Conservation (phyloP, 371 early-diverging fungal species). For the Catenaria anguillulae region DNA sequence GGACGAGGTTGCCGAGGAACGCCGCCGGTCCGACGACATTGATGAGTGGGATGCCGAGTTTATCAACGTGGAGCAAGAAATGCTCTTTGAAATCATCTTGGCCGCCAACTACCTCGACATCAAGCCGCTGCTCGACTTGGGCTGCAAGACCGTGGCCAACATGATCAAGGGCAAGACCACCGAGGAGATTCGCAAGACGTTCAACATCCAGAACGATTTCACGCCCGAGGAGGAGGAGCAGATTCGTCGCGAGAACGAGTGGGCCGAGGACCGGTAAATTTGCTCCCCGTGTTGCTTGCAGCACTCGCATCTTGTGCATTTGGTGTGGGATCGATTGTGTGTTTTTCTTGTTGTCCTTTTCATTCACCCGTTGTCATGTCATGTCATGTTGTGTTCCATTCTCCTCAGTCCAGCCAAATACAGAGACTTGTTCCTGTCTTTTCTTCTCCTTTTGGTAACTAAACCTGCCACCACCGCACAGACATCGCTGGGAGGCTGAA, state of each 20-base stretch:
- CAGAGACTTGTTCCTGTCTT: too few relatives aligned
- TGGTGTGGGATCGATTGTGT: too few relatives aligned
- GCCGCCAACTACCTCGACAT: constrained; percentile 96
- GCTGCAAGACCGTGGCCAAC: constrained; percentile 96
- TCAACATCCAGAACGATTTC: constrained; percentile 70
- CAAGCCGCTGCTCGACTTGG: constrained; percentile 75
- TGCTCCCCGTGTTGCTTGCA: too few relatives aligned
- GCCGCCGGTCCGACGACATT: constrained; percentile 48
- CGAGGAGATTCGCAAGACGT: constrained; percentile 83
- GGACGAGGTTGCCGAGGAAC: constrained; percentile 44
- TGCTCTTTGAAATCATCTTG: constrained; percentile 55
- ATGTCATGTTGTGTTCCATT: too few relatives aligned
- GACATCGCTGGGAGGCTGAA: too few relatives aligned
- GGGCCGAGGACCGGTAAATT: constrained; percentile 76
- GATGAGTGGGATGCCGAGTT: constrained; percentile 69
- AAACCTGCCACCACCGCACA: too few relatives aligned
- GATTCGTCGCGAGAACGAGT: constrained; percentile 74
- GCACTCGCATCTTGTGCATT: too few relatives aligned
- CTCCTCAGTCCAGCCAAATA: too few relatives aligned
- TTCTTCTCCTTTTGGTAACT: too few relatives aligned
- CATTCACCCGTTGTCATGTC: too few relatives aligned
- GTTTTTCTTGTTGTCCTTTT: too few relatives aligned
- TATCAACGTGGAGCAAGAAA: constrained; percentile 61
- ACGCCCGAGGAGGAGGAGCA: constrained; percentile 91
- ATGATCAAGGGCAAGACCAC: constrained; percentile 91